These are phyloP conservation scores for Zygosaccharomyces sapae DNA, from an alignment of 1,139 yeast genomes.

Conservation along the genomic window DNA sequence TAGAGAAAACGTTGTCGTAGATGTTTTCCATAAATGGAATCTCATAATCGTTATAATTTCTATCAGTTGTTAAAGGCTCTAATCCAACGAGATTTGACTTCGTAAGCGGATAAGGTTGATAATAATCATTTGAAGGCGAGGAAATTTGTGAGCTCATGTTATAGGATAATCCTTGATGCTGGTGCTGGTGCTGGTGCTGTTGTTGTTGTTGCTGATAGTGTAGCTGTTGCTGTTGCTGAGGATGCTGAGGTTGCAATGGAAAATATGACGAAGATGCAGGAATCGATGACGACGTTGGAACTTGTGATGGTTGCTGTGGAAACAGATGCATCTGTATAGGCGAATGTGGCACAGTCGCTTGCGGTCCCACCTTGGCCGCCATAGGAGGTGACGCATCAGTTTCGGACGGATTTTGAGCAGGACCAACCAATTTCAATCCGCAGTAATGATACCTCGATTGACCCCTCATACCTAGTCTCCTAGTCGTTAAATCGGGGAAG, in stretches of 20 bases:
- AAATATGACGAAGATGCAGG: too few species aligned
- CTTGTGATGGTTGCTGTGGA: background rate
- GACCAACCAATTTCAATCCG: slow-evolving; percentile 56
- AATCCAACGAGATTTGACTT: background rate
- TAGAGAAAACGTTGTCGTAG: slow-evolving; percentile 30
- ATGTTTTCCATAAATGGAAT: slow-evolving; percentile 29
- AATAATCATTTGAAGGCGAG: background rate
- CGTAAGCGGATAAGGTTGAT: background rate
- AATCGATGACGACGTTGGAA: too few species aligned
- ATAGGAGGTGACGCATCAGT: background rate
- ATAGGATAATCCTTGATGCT: background rate
- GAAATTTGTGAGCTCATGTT: background rate
- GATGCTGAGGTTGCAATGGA: background rate
- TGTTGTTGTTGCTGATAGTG: background rate
- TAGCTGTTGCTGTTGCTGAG: background rate
- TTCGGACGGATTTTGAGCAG: background rate
- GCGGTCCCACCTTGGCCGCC: background rate
- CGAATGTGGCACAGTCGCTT: background rate
- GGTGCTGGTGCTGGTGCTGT: background rate
- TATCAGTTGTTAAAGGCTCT: background rate
- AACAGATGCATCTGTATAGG: background rate
- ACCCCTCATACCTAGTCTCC: slow-evolving; percentile 85
- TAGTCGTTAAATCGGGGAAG: slow-evolving; percentile 71
- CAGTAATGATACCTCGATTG: slow-evolving; percentile 89
- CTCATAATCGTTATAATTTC: slow-evolving; percentile 10